These are phyloP conservation scores for Galeopsis tetrahit DNA, from an alignment of 257 asterid species.

Conservation along the genomic window DNA sequence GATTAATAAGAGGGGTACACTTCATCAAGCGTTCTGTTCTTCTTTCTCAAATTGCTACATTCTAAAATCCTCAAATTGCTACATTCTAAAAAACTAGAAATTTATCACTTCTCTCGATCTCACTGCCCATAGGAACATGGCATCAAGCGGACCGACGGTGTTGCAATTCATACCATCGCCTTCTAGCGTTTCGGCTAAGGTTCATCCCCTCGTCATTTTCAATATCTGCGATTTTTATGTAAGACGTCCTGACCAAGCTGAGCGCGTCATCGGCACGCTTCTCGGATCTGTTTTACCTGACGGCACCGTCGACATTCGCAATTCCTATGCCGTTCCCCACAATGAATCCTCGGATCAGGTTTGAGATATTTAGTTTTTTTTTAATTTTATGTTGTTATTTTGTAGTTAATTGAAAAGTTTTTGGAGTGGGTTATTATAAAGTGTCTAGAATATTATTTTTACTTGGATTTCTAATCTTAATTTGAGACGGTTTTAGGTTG, in stretches of 20 bases:
- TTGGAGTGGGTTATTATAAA: background rate
- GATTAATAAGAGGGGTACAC: too few species aligned
- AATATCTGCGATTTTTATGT: constrained; percentile 88
- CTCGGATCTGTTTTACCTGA: constrained; percentile 91
- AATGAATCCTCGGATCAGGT: constrained; percentile 93
- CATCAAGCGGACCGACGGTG: constrained; percentile 58
- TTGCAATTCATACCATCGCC: constrained; percentile 66
- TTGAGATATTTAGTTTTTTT: background rate
- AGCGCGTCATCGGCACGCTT: constrained; percentile 90
- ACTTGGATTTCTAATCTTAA: background rate
- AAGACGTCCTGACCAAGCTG: constrained; percentile 91
- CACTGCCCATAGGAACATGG: constrained; percentile 39
- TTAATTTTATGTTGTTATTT: too few species aligned
- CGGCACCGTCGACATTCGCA: constrained; percentile 87
- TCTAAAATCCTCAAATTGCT: background rate
- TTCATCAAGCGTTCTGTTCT: too few species aligned
- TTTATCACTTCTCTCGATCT: background rate
- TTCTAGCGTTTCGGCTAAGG: constrained; percentile 63
- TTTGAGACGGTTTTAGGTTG: constrained; percentile 61
- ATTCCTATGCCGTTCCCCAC: constrained; percentile 93
- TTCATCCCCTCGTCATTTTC: constrained; percentile 85
- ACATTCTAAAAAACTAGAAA: constrained; percentile 32
- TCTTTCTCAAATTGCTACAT: too few species aligned
- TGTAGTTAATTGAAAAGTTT: too few species aligned
- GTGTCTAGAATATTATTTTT: background rate